Evolutionary conservation across 1,139 yeast species (phyloP).

Genomic region (Yamadazyma conglobata): DNA sequence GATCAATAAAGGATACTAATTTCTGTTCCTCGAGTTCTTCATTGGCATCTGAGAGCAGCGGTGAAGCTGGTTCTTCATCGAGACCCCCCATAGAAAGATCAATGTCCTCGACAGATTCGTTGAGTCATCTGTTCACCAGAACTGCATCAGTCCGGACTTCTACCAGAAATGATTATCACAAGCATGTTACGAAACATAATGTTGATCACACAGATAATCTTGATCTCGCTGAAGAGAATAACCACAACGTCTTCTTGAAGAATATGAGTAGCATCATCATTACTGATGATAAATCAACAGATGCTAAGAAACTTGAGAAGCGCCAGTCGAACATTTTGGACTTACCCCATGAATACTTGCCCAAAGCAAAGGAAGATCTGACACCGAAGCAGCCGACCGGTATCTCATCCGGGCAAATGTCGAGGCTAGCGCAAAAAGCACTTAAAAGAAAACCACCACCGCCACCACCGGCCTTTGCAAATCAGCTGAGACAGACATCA

Average conservation of each 20-base stretch:
- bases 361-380: constrained; percentile 4
- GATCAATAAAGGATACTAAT: constrained; percentile 3
- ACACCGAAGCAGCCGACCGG: background rate
- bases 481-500: too few relatives aligned
- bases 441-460: constrained; percentile 39
- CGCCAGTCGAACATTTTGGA: constrained; percentile 24
- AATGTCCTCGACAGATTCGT: constrained; percentile 21
- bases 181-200: constrained; percentile 33
- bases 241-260: constrained; percentile 19
- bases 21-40: constrained; percentile 9
- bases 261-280: constrained; percentile 2
- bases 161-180: constrained; percentile 35
- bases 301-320: constrained; percentile 7
- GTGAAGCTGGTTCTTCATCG: constrained; percentile 1
- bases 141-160: constrained; percentile 40
- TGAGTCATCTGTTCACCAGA: constrained; percentile 27
- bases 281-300: constrained; percentile 5
- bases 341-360: constrained; percentile 34
- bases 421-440: constrained; percentile 25
- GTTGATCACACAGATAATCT: constrained; percentile 5
- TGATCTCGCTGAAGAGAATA: constrained; percentile 16
- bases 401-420: constrained; percentile 1
- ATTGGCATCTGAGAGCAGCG: constrained; percentile 6
- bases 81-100: constrained; percentile 7
- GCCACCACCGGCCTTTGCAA: constrained; percentile 27